These are phyloP conservation scores for Candida khao-thaluensis DNA, from an alignment of 805 yeast genomes.

Conservation along the genomic window DNA sequence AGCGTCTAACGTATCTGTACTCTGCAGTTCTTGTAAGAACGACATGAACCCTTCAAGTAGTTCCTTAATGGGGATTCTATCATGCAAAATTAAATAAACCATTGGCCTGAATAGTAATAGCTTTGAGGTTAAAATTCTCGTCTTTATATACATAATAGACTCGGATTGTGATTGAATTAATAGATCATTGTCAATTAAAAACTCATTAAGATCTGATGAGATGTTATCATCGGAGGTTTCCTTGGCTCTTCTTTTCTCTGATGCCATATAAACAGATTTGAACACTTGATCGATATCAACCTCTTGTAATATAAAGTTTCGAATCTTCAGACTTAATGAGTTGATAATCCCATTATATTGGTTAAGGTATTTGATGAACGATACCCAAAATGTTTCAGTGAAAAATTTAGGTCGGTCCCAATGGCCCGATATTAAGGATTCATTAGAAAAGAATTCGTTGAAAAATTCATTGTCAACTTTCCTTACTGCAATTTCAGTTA, in stretches of 20 bases:
- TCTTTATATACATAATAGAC: constrained; percentile 37
- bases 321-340: constrained; percentile 33
- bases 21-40: constrained; percentile 12
- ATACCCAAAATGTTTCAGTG: constrained; percentile 23
- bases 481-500: constrained; percentile 40
- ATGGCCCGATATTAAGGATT: constrained; percentile 13
- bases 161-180: constrained; percentile 35
- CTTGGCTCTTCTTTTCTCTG: constrained; percentile 16
- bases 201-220: constrained; percentile 30
- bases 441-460: constrained; percentile 25
- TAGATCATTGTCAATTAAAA: constrained; percentile 33
- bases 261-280: constrained; percentile 24
- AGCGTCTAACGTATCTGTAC: not conserved
- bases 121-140: constrained; percentile 34
- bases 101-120: constrained; percentile 35
- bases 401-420: constrained; percentile 29
- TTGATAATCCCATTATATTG: constrained; percentile 40
- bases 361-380: constrained; percentile 30
- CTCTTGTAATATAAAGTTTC: constrained; percentile 33
- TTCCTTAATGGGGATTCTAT: constrained; percentile 26
- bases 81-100: constrained; percentile 31
- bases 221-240: constrained; percentile 4
- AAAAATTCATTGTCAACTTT: constrained; percentile 32
- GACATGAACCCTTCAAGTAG: constrained; percentile 26
- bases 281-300: constrained; percentile 30